Conservation (phyloP, 176 grass and related monocot species). For the Alopecurus myosuroides region DNA sequence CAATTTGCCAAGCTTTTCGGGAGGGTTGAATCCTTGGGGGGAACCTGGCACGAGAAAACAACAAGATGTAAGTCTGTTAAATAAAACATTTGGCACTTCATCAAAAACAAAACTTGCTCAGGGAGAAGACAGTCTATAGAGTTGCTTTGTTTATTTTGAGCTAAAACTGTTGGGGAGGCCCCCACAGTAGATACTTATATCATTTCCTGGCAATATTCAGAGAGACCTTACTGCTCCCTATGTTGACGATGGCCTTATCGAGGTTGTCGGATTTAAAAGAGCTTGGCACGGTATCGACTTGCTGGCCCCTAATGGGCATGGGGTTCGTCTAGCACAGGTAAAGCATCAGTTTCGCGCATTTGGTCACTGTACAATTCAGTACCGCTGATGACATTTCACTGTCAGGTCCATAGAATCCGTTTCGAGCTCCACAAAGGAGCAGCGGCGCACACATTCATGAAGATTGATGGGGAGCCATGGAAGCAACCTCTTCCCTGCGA, state of each 20-base stretch:
- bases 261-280: slow-evolving; percentile 84
- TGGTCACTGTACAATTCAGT: not conserved
- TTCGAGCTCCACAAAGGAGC: slow-evolving; percentile 83
- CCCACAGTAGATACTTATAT: not conserved
- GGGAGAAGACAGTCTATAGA: not conserved
- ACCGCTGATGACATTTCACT: not conserved
- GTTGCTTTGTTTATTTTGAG: not conserved
- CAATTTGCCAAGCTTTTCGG: slow-evolving; percentile 75
- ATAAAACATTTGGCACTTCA: no score
- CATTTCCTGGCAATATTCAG: slow-evolving; percentile 31
- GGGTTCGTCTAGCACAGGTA: slow-evolving; percentile 86
- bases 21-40: slow-evolving; percentile 78
- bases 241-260: slow-evolving; percentile 70
- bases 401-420: slow-evolving; percentile 57
- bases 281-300: slow-evolving; percentile 77
- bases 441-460: slow-evolving; percentile 75
- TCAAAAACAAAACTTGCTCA: no score
- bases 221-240: slow-evolving; percentile 52
- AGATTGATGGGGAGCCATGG: slow-evolving; percentile 91
- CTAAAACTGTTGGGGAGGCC: not conserved
- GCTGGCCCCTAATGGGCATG: slow-evolving; percentile 83
- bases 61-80: slow-evolving; percentile 64
- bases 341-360: not conserved
- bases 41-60: slow-evolving; percentile 34
- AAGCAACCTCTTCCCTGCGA: slow-evolving; percentile 80